Evolutionary conservation across 2,329 filamentous ascomycete species (phyloP).

Genomic region (Penicillium vulpinum): DNA sequence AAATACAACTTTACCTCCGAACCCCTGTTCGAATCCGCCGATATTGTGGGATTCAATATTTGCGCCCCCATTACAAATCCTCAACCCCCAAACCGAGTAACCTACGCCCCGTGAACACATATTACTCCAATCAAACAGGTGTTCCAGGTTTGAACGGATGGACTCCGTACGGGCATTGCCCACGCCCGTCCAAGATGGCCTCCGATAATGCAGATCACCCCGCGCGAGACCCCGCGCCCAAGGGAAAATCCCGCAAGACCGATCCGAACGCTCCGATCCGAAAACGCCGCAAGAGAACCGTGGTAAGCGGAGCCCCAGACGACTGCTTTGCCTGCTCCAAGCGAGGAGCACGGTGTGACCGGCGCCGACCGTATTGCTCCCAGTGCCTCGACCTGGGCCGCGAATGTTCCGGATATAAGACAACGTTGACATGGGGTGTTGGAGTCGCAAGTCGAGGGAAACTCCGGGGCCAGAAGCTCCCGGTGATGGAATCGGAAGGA

Average conservation of each 20-base stretch:
- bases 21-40: not conserved
- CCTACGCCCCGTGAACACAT: not conserved
- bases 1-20: not conserved
- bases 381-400: constrained; percentile 89
- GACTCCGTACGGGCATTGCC: constrained; percentile 13
- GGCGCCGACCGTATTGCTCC: constrained; percentile 89
- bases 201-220: constrained; percentile 13
- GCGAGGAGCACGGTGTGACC: constrained; percentile 81
- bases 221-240: constrained; percentile 24
- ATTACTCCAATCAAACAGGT: not conserved
- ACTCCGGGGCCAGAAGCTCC: constrained; percentile 80
- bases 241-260: constrained; percentile 29
- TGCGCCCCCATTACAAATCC: not conserved
- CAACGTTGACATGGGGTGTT: constrained; percentile 92
- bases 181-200: constrained; percentile 16
- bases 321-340: constrained; percentile 95
- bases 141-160: constrained; percentile 8
- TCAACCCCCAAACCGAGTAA: not conserved
- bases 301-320: constrained; percentile 83
- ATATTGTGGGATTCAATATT: not conserved
- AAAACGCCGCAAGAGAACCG: constrained; percentile 82
- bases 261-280: constrained; percentile 37
- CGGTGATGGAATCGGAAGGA: constrained; percentile 52
- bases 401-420: constrained; percentile 95
- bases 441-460: constrained; percentile 95